A percentile compares a stretch with the other conserved stretches of the same genome.
phyloP scores from a whole-genome alignment of 2,329 filamentous ascomycete genomes.

The Colletotrichum kahawae region DNA sequence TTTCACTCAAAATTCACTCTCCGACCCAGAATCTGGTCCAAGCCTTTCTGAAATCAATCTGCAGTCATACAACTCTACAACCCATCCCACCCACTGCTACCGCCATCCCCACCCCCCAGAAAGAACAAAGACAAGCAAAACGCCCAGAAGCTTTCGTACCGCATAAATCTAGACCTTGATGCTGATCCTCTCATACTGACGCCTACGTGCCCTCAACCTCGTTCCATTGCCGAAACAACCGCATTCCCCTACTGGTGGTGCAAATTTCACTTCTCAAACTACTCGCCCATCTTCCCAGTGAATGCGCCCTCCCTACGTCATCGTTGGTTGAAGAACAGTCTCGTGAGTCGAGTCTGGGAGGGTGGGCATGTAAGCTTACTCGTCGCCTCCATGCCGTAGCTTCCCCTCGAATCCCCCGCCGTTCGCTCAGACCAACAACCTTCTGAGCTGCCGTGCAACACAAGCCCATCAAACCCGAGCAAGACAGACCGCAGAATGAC shows the following conservation, averaged over 20 bases:
- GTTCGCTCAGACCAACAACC: not conserved
- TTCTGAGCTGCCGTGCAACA: not conserved
- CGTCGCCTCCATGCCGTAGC: not conserved
- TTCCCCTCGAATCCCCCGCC: not conserved
- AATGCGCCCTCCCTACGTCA: not conserved
- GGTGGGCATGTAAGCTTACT: not conserved
- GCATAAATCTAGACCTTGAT: not conserved
- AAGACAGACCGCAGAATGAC: not conserved
- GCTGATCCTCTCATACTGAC: not conserved
- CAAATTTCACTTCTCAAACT: not conserved
- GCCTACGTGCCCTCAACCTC: not conserved
- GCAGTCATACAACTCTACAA: no score
- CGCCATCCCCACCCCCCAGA: not conserved
- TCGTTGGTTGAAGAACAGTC: not conserved
- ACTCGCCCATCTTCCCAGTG: no score
- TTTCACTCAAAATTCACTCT: not conserved
- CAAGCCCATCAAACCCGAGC: not conserved
- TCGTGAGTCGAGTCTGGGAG: not conserved
- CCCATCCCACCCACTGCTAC: not conserved
- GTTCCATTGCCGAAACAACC: not conserved
- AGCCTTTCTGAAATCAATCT: no score
- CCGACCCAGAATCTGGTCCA: no score
- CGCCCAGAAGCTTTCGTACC: no score
- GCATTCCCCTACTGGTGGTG: not conserved
- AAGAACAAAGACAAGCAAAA: no score